Evolutionary conservation across 352 stramenopile genomes (phyloP), one percentile per base, ranked within the genome.

Genomic region (Phytophthora crassamura): DNA sequence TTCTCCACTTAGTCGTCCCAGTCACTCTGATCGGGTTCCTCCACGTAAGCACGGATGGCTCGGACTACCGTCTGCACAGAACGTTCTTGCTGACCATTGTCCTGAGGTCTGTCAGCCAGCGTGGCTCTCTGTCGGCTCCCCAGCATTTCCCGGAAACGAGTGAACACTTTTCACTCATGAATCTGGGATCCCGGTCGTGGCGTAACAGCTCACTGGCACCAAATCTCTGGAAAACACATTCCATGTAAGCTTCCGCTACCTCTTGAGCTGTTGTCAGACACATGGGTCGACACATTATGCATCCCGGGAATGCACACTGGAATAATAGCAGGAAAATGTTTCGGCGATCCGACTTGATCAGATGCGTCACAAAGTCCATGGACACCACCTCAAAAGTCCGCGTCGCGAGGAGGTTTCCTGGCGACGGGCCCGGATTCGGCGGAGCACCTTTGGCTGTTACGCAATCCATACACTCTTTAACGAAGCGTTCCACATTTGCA

Each of bases 91-190:
- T 51, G 45, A 1, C 45, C 45, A 39, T 51, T 51, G 5, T 22
- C 25, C 11, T 51, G 45, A 15, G 45, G 28, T 12, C 45, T 28
- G n/a, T 52, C 28, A 14, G 45, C 45, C 0, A 52, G 45, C 2
- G 45, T 52, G 7, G 45, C 45, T 7, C 15, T 5, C 8, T 52
- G 45, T n/a, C n/a, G 12, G 20, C 25, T 39, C n/a, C 45, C 45
- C 5, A 39, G 9, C 22, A 40, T 25, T 28, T 52, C n/a, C 6
- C 45, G 14, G 30, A 52, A 52, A 1, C 43, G 25, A 7, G 42
- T 49, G 16, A 51, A 51, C 4, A 51, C 25, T n/a, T n/a, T 16
- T 51, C 43, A 38, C 43, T 51, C 43, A 51, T 51, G 4, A 51
- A 51, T 0, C 28, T 15, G 2, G 43, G 43, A 38, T 51, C 43